A percentile compares a stretch with the other conserved stretches of the same genome.
Conservation (phyloP, 495 filamentous ascomycete species). For the Daldinia decipiens region DNA sequence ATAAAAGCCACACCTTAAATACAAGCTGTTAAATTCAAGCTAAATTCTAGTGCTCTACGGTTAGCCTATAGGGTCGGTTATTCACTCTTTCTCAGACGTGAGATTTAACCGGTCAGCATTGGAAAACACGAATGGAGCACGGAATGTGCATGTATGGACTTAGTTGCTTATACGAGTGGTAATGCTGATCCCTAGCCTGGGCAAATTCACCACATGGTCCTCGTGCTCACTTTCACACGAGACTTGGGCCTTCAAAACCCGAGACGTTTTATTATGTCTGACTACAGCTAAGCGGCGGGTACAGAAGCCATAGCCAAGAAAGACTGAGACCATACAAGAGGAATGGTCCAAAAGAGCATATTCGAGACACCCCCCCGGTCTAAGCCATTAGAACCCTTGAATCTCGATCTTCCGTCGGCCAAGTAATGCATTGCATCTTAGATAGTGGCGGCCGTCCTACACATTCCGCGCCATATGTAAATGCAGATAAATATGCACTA, state of each 20-base stretch:
- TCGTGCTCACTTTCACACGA: slow-evolving; percentile 1
- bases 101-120: not conserved
- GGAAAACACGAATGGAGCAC: slow-evolving; percentile 1
- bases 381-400: slow-evolving; percentile 9
- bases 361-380: slow-evolving; percentile 11
- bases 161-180: not conserved
- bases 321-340: slow-evolving; percentile 1
- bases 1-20: slow-evolving; percentile 3
- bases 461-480: slow-evolving; percentile 15
- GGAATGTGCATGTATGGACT: slow-evolving; percentile 1
- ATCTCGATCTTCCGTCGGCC: slow-evolving; percentile 36
- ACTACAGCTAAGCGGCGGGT: not conserved
- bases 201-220: not conserved
- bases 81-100: slow-evolving; percentile 1
- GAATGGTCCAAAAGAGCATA: slow-evolving; percentile 3
- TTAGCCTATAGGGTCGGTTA: not conserved
- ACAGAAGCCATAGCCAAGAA: slow-evolving; percentile 5
- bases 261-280: slow-evolving; percentile 9
- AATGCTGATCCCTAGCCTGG: slow-evolving; percentile 1
- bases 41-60: not conserved
- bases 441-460: slow-evolving; percentile 29
- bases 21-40: not conserved
- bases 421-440: slow-evolving; percentile 39
- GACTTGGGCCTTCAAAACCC: not conserved
- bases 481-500: slow-evolving; percentile 12